Conservation (phyloP, 148 eudicot genomes). For the Bassia scoparia region DNA sequence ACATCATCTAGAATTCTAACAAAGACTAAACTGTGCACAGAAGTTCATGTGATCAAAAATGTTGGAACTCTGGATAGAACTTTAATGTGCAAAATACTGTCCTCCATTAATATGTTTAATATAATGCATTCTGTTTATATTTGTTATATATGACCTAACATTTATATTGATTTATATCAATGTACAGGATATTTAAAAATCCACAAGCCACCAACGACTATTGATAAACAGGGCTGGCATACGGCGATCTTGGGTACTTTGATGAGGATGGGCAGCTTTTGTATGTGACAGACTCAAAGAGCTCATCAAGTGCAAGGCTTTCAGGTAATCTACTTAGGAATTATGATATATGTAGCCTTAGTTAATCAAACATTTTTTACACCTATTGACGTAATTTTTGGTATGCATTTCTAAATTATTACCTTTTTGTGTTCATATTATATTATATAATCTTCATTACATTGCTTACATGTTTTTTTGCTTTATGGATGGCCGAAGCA, state of each 20-base stretch:
- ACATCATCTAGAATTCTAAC: too few relatives aligned
- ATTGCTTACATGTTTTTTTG: background rate
- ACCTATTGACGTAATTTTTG: background rate
- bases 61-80: too few relatives aligned
- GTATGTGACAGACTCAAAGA: constrained; percentile 80
- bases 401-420: too few relatives aligned
- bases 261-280: constrained; percentile 71
- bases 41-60: too few relatives aligned
- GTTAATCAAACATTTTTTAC: too few relatives aligned
- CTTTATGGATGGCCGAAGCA: background rate
- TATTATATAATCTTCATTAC: background rate
- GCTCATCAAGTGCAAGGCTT: constrained; percentile 84
- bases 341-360: too few relatives aligned
- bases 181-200: constrained; percentile 63
- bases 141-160: too few relatives aligned
- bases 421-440: too few relatives aligned
- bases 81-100: too few relatives aligned
- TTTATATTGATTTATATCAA: background rate
- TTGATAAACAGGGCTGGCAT: constrained; percentile 73
- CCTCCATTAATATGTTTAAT: background rate
- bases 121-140: too few relatives aligned
- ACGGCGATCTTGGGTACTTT: constrained; percentile 89
- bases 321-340: constrained; percentile 45
- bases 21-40: too few relatives aligned
- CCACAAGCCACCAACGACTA: constrained; percentile 62